A percentile compares a stretch with the other conserved stretches of the same genome.
Conservation (phyloP, 1,284 basidiomycete species). For the Butyriboletus appendiculatus region DNA sequence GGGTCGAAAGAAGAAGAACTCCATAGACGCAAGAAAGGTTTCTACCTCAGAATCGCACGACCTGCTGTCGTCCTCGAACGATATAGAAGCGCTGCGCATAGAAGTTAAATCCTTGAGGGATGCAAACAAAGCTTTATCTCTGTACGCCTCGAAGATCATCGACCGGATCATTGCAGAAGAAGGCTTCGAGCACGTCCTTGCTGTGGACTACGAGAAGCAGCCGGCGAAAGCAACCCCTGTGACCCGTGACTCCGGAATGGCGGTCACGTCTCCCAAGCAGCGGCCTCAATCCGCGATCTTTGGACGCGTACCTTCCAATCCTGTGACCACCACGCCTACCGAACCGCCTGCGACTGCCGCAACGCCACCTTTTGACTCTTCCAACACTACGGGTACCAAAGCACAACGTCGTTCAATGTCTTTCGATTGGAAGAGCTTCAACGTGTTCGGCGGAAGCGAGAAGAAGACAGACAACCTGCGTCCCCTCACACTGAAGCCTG, state of each 20-base stretch:
- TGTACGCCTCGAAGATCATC: slow-evolving; percentile 96
- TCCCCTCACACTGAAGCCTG: slow-evolving; percentile 72
- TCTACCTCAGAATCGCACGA: slow-evolving; percentile 47
- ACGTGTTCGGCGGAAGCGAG: slow-evolving; percentile 61
- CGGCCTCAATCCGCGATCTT: slow-evolving; percentile 64
- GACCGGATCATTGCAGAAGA: slow-evolving; percentile 93
- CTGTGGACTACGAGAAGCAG: slow-evolving; percentile 79
- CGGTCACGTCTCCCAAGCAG: slow-evolving; percentile 39
- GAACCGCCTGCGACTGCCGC: slow-evolving; percentile 39
- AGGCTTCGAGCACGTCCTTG: slow-evolving; percentile 92
- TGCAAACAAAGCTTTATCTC: slow-evolving; percentile 90
- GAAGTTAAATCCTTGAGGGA: slow-evolving; percentile 93
- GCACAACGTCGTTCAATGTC: slow-evolving; percentile 73
- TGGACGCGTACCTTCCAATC: slow-evolving; percentile 44
- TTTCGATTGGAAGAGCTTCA: slow-evolving; percentile 78
- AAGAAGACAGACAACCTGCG: slow-evolving; percentile 65
- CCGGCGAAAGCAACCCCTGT: slow-evolving; percentile 33
- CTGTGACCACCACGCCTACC: slow-evolving; percentile 33
- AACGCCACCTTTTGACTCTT: slow-evolving; percentile 38
- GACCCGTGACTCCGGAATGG: slow-evolving; percentile 14
- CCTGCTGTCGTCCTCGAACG: slow-evolving; percentile 44
- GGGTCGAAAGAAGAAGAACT: slow-evolving; percentile 52
- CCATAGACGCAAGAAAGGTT: slow-evolving; percentile 40
- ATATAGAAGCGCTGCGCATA: slow-evolving; percentile 67
- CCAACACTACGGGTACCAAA: slow-evolving; percentile 38